These are phyloP conservation scores for Actinomortierella wolfii DNA, from an alignment of 371 early-diverging fungal species.

Conservation along the genomic window DNA sequence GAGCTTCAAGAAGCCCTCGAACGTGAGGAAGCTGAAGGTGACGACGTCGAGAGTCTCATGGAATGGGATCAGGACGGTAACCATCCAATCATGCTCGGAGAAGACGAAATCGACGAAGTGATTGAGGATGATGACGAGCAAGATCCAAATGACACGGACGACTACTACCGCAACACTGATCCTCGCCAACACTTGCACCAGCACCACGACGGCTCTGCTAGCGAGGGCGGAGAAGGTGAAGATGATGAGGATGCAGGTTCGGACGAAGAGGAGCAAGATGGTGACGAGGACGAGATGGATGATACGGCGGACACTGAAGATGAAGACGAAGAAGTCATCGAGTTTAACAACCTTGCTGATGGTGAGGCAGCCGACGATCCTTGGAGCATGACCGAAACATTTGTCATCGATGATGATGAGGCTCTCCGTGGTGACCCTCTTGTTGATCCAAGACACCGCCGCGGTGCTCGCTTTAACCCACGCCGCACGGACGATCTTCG, in stretches of 20 bases:
- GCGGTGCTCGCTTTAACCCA: conserved; percentile 16
- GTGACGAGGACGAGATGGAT: conserved; percentile 48
- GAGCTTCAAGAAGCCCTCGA: conserved; percentile 47
- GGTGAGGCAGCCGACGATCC: conserved; percentile 49
- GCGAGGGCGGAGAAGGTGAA: conserved; percentile 46
- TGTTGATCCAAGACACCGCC: conserved; percentile 35
- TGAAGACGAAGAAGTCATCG: conserved; percentile 54
- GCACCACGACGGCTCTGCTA: conserved; percentile 21
- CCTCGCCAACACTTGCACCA: conserved; percentile 35
- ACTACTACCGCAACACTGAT: conserved; percentile 36
- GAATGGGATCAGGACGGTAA: conserved; percentile 42
- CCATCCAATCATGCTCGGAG: conserved; percentile 26
- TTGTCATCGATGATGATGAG: conserved; percentile 34
- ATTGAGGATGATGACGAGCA: conserved; percentile 46
- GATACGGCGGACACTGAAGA: conserved; percentile 52
- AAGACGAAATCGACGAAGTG: conserved; percentile 40
- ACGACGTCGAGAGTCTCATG: conserved; percentile 26
- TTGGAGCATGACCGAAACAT: conserved; percentile 35
- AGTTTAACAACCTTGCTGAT: conserved; percentile 30
- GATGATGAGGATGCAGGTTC: conserved; percentile 46
- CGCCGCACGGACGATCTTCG: conserved; percentile 46
- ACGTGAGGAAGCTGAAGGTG: conserved; percentile 29
- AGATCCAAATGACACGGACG: conserved; percentile 39
- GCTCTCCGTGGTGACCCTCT: conserved; percentile 23
- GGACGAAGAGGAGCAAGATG: conserved; percentile 31